Base-by-base conservation (phyloP, 2,329 filamentous ascomycete species). In the Aspergillus felis region DNA sequence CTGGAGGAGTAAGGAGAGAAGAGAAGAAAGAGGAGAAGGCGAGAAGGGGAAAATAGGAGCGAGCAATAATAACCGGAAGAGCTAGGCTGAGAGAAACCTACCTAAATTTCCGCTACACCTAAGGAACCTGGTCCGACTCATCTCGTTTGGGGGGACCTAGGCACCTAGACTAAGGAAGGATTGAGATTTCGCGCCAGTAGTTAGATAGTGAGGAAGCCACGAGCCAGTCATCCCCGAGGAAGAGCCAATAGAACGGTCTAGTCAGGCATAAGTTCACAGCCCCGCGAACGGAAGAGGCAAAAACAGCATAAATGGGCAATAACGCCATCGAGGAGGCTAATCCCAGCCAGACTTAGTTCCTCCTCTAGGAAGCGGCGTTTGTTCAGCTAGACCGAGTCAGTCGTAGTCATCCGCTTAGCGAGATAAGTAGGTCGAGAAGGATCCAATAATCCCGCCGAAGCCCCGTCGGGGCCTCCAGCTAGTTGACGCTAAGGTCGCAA, bases 21-120 rank as follows among this genome's bases (percentile, higher is more conserved):
- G 46, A n/a, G 20, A 53, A 49, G 27, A 27, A 49, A 29, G 22
- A 38, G 28, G 46, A 55, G 46, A 51, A 57, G 58, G 50, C 41
- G 57, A 56, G 22, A 47, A 14, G 12, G 9, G 42, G 44, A n/a
- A 22, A 25, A 17, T 14, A 27, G 24, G 44, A 47, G 22, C 44
- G 44, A 47, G 10, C 17, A 47, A 47, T 47, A 47, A 25, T 12
- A 47, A 47, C 22, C 22, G 12, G 22, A 47, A 47, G 22, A 22
- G 22, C 44, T 47, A 14, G 44, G 10, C 32, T 17, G 17, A 17
- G 14, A 38, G 32, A 17, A 29, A 3, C 6, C 32, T 38, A 14
- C 32, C 32, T 35, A 35, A 17, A 14, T 14, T 17, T 35, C 32
- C 32, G 32, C 32, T 6, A 38, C 32, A 17, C 14, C 32, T 14